Evolutionary conservation across 805 yeast genomes (phyloP).

Genomic region (Saccharomycopsis vini): DNA sequence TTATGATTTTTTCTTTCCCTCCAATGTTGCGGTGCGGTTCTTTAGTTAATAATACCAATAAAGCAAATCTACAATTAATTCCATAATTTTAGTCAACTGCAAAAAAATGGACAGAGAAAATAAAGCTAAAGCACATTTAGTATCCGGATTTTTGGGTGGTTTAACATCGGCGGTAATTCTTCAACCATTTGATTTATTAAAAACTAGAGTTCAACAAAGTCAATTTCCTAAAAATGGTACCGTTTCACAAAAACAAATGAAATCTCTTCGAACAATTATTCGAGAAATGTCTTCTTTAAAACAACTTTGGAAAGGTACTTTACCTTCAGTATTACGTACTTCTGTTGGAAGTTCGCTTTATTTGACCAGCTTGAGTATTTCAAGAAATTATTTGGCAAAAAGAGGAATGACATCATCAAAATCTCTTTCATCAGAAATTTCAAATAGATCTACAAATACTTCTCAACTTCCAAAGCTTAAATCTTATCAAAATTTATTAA

Average conservation of each 20-base stretch:
- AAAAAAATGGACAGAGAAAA: background rate
- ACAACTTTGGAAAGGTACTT: constrained; percentile 86
- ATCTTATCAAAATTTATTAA: constrained; percentile 54
- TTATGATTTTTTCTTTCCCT: no score
- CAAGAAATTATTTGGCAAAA: constrained; percentile 44
- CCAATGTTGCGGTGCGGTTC: background rate
- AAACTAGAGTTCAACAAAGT: constrained; percentile 67
- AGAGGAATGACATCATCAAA: constrained; percentile 14
- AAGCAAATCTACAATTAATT: background rate
- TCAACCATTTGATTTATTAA: constrained; percentile 92
- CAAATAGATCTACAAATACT: background rate
- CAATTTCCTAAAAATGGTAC: no score
- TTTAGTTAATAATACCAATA: background rate
- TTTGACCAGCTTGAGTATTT: constrained; percentile 57
- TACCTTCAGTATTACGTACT: constrained; percentile 84
- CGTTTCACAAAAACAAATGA: background rate
- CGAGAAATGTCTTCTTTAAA: constrained; percentile 23
- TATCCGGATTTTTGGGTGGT: constrained; percentile 89
- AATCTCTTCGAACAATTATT: background rate
- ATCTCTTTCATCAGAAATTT: background rate
- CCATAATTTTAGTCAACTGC: background rate
- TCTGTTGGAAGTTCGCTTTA: constrained; percentile 87
- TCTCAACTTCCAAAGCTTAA: constrained; percentile 64
- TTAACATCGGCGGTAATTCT: constrained; percentile 78
- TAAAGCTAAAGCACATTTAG: constrained; percentile 43